Base-by-base conservation (phyloP, 148 eudicot species). In the Chenopodium berlandieri region DNA sequence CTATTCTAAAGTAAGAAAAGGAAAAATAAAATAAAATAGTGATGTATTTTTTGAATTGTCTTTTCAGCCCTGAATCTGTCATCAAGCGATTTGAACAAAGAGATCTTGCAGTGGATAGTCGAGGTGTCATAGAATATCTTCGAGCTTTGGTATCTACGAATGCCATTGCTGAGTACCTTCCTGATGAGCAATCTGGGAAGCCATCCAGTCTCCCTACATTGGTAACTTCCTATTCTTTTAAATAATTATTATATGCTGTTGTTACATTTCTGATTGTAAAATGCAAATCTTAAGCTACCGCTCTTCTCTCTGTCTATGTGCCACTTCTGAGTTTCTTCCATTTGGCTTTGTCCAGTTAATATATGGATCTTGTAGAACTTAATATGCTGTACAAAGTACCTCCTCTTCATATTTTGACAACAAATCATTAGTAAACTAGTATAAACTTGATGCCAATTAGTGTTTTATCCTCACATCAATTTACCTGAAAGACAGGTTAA, bases 101-200 rank as follows among this genome's bases (percentile, higher is more conserved):
- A 85, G 88, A 83, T 58, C 90, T 87, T 89, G 94, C 92, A 25
- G 91, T 90, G 31, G 98, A 96, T 80, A 88, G 99, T 84, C 90
- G 84, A 86, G 98, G 98, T 80, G 92, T 96, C 69, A 92, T 87
- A 73, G 98, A 94, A 78, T 96, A 96, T 82, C 87, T 96, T 73
- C 88, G 92, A 86, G 99, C 99, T 83, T 86, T 96, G 52, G 99
- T 96, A 76, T 87, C 90, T 30, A 94, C 99, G 11, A 90, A 94
- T 89, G 98, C 92, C 44, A 94, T 94, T 79, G 84, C 93, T 75
- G 97, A 96, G 23, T 96, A 92, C 87, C 91, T 96, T 83, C 98
- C 98, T 17, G 94, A 96, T 82, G 95, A 94, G 83, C 88, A 91
- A 82, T 91, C 94, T 64, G 98, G 98, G 78, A 96, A 91, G 82